phyloP scores from a whole-genome alignment of 1,139 yeast species.

The Candida mesenterica region DNA sequence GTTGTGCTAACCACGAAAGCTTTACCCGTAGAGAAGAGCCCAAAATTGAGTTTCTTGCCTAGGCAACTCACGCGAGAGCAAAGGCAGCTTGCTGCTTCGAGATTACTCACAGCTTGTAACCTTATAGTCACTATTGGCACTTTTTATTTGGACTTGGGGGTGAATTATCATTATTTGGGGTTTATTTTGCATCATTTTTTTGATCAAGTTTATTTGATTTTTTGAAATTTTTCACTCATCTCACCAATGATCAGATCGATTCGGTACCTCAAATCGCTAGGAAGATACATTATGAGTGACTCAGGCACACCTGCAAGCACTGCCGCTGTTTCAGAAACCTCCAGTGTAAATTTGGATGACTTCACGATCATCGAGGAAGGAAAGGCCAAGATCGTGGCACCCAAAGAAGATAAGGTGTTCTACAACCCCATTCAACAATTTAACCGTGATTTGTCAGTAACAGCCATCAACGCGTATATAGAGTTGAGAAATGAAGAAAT shows the following conservation, averaged over 20 bases:
- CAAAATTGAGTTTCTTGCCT: too few species aligned
- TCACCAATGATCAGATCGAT: conserved; percentile 4
- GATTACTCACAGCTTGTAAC: too few species aligned
- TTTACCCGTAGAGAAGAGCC: too few species aligned
- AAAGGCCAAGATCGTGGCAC: conserved; percentile 72
- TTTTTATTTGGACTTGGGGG: too few species aligned
- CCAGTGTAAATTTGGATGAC: conserved; percentile 23
- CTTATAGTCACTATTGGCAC: too few species aligned
- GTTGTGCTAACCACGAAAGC: too few species aligned
- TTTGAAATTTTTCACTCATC: conserved; percentile 3
- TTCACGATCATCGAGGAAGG: conserved; percentile 70
- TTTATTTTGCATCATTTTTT: too few species aligned
- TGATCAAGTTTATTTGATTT: not conserved
- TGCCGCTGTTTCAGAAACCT: not conserved
- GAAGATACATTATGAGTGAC: conserved; percentile 8
- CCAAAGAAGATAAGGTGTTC: conserved; percentile 78
- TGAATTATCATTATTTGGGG: not conserved
- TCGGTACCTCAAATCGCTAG: conserved; percentile 6
- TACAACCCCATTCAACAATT: conserved; percentile 97
- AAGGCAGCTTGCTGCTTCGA: too few species aligned
- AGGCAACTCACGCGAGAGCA: too few species aligned
- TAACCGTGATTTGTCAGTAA: conserved; percentile 84
- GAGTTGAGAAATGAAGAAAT: conserved; percentile 41
- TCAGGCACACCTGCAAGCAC: conserved; percentile 13
- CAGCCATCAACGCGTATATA: conserved; percentile 85